Evolutionary conservation across 2,329 filamentous ascomycete genomes (phyloP).

Genomic region (Botryotinia narcissicola): DNA sequence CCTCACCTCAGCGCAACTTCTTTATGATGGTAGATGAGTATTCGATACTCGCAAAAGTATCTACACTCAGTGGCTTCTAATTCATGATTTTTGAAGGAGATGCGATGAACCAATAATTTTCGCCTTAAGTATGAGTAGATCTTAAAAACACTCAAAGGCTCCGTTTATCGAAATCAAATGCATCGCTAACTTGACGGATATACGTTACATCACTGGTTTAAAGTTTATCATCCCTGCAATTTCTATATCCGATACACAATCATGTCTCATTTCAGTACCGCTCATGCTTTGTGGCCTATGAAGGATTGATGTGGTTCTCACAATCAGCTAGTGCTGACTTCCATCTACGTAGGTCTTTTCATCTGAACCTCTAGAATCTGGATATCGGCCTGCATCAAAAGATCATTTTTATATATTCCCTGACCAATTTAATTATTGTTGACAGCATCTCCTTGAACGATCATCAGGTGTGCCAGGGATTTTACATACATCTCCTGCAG

Average conservation of each 20-base stretch:
- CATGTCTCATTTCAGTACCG: not conserved
- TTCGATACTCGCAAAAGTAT: not conserved
- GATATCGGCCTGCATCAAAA: not conserved
- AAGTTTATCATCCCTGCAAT: not conserved
- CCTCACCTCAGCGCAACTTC: not conserved
- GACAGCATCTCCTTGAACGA: not conserved
- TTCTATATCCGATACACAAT: not conserved
- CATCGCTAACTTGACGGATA: not conserved
- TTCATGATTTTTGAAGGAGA: not conserved
- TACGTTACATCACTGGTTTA: not conserved
- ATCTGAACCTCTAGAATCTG: not conserved
- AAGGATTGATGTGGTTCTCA: not conserved
- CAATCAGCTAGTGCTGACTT: conserved; percentile 11
- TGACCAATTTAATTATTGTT: not conserved
- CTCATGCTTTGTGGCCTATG: not conserved
- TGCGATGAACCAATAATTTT: not conserved
- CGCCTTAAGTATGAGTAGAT: no score
- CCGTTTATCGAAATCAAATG: not conserved
- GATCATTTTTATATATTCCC: not conserved
- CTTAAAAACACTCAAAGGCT: not conserved
- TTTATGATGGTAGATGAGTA: no score
- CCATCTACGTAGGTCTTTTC: not conserved
- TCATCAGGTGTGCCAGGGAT: not conserved
- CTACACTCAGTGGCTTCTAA: no score
- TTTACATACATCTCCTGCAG: not conserved